Conservation (phyloP, 2,329 filamentous ascomycete species). For the Monosporascus sp. region DNA sequence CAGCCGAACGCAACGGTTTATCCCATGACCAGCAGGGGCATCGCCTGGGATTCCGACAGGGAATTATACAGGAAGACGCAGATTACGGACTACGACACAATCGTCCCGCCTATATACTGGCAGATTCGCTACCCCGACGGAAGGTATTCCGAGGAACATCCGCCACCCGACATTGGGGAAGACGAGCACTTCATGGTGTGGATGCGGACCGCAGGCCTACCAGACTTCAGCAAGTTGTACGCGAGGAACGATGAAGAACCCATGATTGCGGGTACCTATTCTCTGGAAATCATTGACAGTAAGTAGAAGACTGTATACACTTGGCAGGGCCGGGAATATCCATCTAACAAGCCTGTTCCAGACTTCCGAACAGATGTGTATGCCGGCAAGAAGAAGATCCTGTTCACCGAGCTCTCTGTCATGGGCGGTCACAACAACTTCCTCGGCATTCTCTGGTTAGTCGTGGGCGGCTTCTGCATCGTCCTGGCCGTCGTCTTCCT, state of each 20-base stretch:
- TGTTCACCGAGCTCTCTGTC: conserved; percentile 83
- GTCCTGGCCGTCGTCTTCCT: conserved; percentile 84
- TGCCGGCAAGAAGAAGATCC: conserved; percentile 81
- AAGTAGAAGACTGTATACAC: conserved; percentile 32
- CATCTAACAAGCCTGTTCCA: conserved; percentile 29
- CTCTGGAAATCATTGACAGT: conserved; percentile 74
- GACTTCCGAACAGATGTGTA: conserved; percentile 77
- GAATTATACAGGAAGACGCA: conserved; percentile 74
- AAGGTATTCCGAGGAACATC: conserved; percentile 60
- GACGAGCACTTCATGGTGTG: conserved; percentile 92
- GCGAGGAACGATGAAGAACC: conserved; percentile 67
- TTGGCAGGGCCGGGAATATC: not conserved
- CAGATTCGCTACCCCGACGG: conserved; percentile 59
- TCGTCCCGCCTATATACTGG: conserved; percentile 88
- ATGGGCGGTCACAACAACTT: conserved; percentile 96
- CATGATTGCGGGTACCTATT: conserved; percentile 69
- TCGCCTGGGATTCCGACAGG: conserved; percentile 82
- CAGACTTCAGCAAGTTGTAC: conserved; percentile 90
- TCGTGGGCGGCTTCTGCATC: conserved; percentile 89
- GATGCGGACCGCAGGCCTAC: conserved; percentile 96
- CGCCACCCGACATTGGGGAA: conserved; percentile 65
- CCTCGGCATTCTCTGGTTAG: conserved; percentile 91
- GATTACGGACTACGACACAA: conserved; percentile 44
- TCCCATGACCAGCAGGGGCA: conserved; percentile 67
- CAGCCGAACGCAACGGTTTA: conserved; percentile 50